These are phyloP conservation scores for Dorcoceras hygrometricum DNA, from an alignment of 257 asterid genomes.

Conservation along the genomic window DNA sequence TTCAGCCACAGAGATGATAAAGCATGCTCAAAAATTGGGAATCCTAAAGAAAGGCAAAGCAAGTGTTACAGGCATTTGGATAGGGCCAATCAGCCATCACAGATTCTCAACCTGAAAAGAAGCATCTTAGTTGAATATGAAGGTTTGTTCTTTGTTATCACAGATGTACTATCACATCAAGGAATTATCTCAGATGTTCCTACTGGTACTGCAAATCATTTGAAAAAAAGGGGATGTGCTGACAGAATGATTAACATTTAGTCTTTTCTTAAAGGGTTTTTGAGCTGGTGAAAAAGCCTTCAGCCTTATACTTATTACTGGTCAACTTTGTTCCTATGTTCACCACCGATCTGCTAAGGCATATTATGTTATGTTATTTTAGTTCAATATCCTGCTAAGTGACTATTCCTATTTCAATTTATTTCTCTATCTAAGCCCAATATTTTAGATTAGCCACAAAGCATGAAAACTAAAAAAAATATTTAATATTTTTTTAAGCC, in stretches of 20 bases:
- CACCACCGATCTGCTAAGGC: not conserved
- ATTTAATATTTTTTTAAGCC: not conserved
- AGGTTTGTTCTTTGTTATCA: not conserved
- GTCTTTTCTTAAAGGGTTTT: not conserved
- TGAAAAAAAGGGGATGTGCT: not conserved
- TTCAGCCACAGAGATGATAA: not conserved
- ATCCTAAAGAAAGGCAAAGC: not conserved
- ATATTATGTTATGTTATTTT: not conserved
- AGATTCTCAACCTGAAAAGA: not conserved
- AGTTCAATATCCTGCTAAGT: not conserved
- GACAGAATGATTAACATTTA: not conserved
- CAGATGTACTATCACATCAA: not conserved
- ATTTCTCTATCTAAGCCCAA: not conserved
- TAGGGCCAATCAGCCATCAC: not conserved
- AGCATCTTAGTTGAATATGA: not conserved
- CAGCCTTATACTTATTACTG: not conserved
- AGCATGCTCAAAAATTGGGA: not conserved
- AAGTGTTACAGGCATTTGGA: not conserved
- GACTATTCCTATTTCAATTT: not conserved
- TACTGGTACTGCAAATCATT: not conserved
- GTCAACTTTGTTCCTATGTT: not conserved
- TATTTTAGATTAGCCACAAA: not conserved
- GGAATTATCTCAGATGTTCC: not conserved
- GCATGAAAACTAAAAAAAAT: not conserved
- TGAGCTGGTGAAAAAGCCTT: not conserved